Evolutionary conservation across 164 flowering plant species (phyloP).

Genomic region (Vitis rupestris): DNA sequence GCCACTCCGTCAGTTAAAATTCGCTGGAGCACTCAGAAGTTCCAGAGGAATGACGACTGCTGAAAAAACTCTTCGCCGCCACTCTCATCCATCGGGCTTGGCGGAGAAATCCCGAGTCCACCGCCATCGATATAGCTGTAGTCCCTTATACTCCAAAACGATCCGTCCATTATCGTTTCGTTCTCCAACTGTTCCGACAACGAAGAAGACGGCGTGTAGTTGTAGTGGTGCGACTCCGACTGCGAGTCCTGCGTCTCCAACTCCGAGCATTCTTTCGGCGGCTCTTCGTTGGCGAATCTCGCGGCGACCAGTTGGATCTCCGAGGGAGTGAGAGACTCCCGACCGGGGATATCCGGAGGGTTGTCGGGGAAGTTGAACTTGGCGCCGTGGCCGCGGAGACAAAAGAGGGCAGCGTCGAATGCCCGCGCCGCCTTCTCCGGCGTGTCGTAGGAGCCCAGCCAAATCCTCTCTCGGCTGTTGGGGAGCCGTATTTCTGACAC

Average conservation of each 20-base stretch:
- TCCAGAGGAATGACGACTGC: too few relatives aligned
- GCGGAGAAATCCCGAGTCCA: too few relatives aligned
- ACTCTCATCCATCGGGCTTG: too few relatives aligned
- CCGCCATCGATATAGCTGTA: too few relatives aligned
- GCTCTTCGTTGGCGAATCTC: slow-evolving; percentile 50
- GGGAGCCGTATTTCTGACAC: slow-evolving; percentile 89
- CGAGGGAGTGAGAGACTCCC: slow-evolving; percentile 33
- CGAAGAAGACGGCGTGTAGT: slow-evolving; percentile 16
- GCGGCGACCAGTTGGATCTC: slow-evolving; percentile 67
- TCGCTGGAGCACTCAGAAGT: too few relatives aligned
- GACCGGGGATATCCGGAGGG: slow-evolving; percentile 62
- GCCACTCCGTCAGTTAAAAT: too few relatives aligned
- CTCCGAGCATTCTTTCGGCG: neutral
- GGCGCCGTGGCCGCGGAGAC: slow-evolving; percentile 71
- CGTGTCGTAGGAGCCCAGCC: slow-evolving; percentile 85
- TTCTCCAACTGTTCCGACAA: slow-evolving; percentile 22
- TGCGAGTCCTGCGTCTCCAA: neutral
- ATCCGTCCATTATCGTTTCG: slow-evolving; percentile 18
- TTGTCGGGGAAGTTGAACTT: slow-evolving; percentile 76
- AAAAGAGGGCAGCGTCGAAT: slow-evolving; percentile 80
- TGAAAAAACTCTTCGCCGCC: too few relatives aligned
- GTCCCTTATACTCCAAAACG: slow-evolving; percentile 8
- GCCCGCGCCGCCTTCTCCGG: slow-evolving; percentile 91
- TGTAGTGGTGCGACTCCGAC: slow-evolving; percentile 9
- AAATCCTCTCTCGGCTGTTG: slow-evolving; percentile 76